These are phyloP conservation scores for Talaromyces ruber DNA, from an alignment of 495 filamentous ascomycete genomes.

Conservation along the genomic window DNA sequence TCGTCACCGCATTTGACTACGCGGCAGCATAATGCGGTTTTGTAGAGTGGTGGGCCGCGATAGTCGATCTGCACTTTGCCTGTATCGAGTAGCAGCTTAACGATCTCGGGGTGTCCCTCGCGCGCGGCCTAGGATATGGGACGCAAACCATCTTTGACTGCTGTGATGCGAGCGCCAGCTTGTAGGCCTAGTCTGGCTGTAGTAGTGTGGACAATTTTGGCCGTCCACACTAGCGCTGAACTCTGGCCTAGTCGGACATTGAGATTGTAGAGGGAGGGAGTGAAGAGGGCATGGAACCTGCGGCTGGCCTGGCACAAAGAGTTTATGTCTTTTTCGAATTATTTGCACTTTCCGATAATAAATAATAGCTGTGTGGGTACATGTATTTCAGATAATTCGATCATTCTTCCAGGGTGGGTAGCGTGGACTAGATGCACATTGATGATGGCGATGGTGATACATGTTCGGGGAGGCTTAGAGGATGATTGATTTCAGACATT, in stretches of 20 bases:
- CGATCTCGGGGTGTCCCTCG: background rate
- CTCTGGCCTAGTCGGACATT: background rate
- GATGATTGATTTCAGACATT: background rate
- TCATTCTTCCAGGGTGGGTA: background rate
- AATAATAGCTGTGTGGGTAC: background rate
- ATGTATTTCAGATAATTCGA: background rate
- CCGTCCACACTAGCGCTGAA: background rate
- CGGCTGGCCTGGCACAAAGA: background rate
- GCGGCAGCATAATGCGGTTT: background rate
- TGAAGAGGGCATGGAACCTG: background rate
- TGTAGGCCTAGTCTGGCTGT: background rate
- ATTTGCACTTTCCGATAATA: background rate
- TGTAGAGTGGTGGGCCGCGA: background rate
- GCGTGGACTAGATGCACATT: background rate
- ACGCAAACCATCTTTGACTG: background rate
- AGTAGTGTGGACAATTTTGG: background rate
- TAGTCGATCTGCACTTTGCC: background rate
- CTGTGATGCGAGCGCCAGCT: background rate
- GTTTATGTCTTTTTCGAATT: background rate
- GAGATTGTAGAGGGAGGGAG: background rate
- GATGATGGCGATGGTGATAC: background rate
- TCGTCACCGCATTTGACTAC: background rate
- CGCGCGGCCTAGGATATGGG: background rate
- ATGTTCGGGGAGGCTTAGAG: background rate
- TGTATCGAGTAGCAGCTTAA: background rate